A percentile compares a stretch with the other conserved stretches of the same genome.
Evolutionary conservation across 2,329 filamentous ascomycete genomes (phyloP).

Genomic region (Fragosphaeria purpurea): DNA sequence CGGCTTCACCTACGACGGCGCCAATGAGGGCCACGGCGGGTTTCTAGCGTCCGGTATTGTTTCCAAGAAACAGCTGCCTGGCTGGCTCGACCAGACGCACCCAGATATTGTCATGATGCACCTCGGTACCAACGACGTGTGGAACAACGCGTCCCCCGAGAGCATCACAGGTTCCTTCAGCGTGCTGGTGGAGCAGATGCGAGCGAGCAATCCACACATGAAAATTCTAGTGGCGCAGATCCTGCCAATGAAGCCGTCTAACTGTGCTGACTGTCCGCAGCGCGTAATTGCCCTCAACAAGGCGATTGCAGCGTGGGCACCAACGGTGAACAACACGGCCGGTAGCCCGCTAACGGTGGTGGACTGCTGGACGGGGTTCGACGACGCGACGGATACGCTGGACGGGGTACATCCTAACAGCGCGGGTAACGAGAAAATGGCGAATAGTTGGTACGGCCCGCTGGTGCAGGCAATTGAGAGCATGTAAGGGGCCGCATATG

Average conservation of each 20-base stretch:
- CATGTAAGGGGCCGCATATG: too few relatives aligned
- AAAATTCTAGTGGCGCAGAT: constrained; percentile 27
- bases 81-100: constrained; percentile 27
- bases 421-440: constrained; percentile 20
- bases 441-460: constrained; percentile 18
- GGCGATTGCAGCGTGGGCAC: constrained; percentile 22
- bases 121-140: constrained; percentile 29
- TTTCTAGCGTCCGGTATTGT: constrained; percentile 29
- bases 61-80: constrained; percentile 24
- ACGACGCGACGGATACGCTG: constrained; percentile 17
- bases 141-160: constrained; percentile 22
- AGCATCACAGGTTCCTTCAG: constrained; percentile 27
- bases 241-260: constrained; percentile 21
- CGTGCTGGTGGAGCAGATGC: constrained; percentile 30
- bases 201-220: constrained; percentile 27
- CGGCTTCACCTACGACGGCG: constrained; percentile 29
- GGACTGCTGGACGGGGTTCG: constrained; percentile 24
- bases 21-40: constrained; percentile 35
- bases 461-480: constrained; percentile 2
- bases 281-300: constrained; percentile 19
- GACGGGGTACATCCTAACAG: constrained; percentile 26
- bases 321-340: constrained; percentile 14
- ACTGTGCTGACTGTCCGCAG: constrained; percentile 17
- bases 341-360: constrained; percentile 22
- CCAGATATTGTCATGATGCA: constrained; percentile 37